Base-by-base conservation (phyloP, 2,329 filamentous ascomycete species). In the Trichoderma sp. region DNA sequence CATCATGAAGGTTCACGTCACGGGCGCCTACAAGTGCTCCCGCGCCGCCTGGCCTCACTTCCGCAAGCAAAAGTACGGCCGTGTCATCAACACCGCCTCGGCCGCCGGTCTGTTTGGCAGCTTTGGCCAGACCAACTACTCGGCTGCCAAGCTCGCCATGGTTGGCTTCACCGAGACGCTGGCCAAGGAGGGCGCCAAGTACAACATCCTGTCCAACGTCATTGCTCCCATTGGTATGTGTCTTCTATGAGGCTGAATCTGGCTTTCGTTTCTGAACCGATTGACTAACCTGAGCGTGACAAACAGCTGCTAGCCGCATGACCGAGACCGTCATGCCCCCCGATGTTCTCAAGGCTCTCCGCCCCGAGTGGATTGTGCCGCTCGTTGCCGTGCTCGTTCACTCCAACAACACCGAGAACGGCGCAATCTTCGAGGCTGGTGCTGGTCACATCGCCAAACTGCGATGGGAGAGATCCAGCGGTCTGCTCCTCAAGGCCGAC, bases 91-190 rank as follows among this genome's bases (percentile, higher is more conserved):
- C 87, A 98, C 96, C 28, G 90, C 95, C 47, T 98, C 95, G n/a
- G 94, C 94, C 71, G 95, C 96, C 74, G 96, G 96, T 78, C 87
- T 99, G 69, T 98, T 97, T 81, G 96, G 96, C 79, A 96, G 90
- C 84, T 98, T 98, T 80, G 96, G 95, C 76, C 95, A 98, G 86
- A 90, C 91, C 81, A 98, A 98, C 85, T 99, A 99, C 85, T 97
- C 95, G 69, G 95, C 96, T 73, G 96, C 96, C 79, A 99, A 98
- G 87, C 88, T 98, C 75, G 93, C 93, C 75, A 91, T 97, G 85
- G 94, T 99, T 74, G 96, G 95, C 76, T 98, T 98, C 86, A 98
- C 95, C 51, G 95, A 99, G 87, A 98, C 96, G 4, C 88, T 99
- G 74, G 96, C 96, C 73, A 98, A 98, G 87, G 96, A 99, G 86